These are phyloP conservation scores for Vicia villosa DNA, from an alignment of 306 rosid genomes.

Conservation along the genomic window DNA sequence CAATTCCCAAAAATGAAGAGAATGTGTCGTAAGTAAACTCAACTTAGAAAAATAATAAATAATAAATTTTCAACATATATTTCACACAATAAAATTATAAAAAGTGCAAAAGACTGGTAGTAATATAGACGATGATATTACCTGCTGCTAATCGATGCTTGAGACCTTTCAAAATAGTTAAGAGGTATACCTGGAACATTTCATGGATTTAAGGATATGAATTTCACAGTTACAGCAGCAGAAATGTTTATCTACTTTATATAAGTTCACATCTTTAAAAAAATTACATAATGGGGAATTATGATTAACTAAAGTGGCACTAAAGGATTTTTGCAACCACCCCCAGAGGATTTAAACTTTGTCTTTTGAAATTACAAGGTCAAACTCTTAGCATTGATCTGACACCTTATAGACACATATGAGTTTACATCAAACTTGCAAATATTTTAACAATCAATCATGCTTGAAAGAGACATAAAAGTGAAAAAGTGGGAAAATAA, in stretches of 20 bases:
- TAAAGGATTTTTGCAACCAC: neutral
- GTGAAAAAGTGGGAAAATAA: neutral
- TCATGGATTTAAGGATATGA: conserved; percentile 43
- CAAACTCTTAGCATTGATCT: neutral
- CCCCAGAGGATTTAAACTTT: neutral
- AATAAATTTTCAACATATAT: conserved; percentile 11
- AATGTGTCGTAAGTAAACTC: neutral
- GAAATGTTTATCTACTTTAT: conserved; percentile 19
- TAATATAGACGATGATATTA: conserved; percentile 42
- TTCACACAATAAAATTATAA: conserved; percentile 18
- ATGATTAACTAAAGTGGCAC: neutral
- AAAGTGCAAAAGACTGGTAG: conserved; percentile 16
- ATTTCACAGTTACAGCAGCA: conserved; percentile 33
- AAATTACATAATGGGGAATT: neutral
- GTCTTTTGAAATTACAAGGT: neutral
- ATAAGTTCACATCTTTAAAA: neutral
- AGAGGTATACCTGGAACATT: conserved; percentile 79
- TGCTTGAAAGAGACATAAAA: conserved; percentile 30
- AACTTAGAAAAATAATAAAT: neutral
- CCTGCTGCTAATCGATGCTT: conserved; percentile 97
- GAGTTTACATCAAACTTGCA: conserved; percentile 23
- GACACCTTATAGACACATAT: neutral
- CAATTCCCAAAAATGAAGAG: neutral
- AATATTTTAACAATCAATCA: conserved; percentile 2
- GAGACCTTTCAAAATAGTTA: conserved; percentile 89